phyloP scores from a whole-genome alignment of 306 rosid genomes.

The Corylus avellana region DNA sequence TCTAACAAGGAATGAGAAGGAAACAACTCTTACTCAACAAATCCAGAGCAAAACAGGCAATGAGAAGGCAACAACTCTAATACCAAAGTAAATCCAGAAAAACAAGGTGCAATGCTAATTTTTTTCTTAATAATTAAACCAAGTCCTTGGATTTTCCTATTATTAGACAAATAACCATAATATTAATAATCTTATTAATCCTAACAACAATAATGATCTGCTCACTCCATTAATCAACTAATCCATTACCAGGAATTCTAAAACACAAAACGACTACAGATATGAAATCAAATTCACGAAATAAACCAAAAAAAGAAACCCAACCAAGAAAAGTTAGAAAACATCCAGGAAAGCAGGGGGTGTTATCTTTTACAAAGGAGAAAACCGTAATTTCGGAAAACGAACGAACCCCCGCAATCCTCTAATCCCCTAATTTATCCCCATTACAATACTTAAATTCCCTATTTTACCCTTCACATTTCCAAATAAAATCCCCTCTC shows the following conservation, averaged over 20 bases:
- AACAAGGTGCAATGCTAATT: background rate
- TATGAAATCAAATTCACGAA: background rate
- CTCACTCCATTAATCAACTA: background rate
- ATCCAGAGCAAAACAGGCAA: too few relatives aligned
- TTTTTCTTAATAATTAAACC: background rate
- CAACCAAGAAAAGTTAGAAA: too few relatives aligned
- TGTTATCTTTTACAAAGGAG: constrained; percentile 34
- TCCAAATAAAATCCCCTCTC: constrained; percentile 5
- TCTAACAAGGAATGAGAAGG: background rate
- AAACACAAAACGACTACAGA: background rate
- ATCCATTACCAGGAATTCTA: background rate
- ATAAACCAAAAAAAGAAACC: background rate
- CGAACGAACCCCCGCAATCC: constrained; percentile 53
- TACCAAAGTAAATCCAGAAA: background rate
- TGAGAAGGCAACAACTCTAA: too few relatives aligned
- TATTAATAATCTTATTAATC: too few relatives aligned
- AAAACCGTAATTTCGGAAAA: constrained; percentile 30
- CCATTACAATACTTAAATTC: background rate
- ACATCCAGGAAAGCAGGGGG: constrained; percentile 20
- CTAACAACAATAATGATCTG: background rate
- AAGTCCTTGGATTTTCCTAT: too few relatives aligned
- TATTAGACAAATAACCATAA: background rate
- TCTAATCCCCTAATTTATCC: constrained; percentile 23
- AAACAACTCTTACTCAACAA: background rate
- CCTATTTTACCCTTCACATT: constrained; percentile 30